Percentiles rank a stretch among this genome's conserved stretches.
These are phyloP conservation scores for Serendipita vermifera DNA, from an alignment of 768 basidiomycete genomes.

Conservation along the genomic window DNA sequence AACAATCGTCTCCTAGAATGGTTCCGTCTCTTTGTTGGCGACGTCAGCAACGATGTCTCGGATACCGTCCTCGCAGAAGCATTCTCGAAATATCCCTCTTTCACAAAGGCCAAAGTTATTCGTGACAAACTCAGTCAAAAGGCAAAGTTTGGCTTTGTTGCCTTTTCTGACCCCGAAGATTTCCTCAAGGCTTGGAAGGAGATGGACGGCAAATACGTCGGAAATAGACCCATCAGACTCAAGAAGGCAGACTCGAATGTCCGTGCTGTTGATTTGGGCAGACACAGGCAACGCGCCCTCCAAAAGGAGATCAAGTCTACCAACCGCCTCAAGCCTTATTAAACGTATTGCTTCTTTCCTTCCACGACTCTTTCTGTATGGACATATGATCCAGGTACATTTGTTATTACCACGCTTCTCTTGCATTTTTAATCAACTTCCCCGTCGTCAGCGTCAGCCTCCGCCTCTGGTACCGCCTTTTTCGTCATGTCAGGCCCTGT, in stretches of 20 bases:
- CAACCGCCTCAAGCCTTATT: constrained; percentile 66
- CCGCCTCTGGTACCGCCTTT: constrained; percentile 11
- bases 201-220: constrained; percentile 99
- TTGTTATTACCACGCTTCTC: constrained; percentile 9
- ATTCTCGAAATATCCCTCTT: constrained; percentile 86
- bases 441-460: constrained; percentile 13
- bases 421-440: constrained; percentile 10
- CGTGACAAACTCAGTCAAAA: constrained; percentile 89
- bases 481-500: background rate
- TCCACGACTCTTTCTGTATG: background rate
- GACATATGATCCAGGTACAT: background rate
- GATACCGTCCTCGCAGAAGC: constrained; percentile 89
- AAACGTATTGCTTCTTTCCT: background rate
- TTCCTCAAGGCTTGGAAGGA: constrained; percentile 98
- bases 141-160: constrained; percentile 96
- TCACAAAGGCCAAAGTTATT: constrained; percentile 90
- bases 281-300: constrained; percentile 79
- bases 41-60: constrained; percentile 95
- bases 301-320: constrained; percentile 90
- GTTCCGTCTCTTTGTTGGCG: constrained; percentile 96
- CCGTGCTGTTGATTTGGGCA: constrained; percentile 84
- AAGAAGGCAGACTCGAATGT: constrained; percentile 89
- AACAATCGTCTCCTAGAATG: constrained; percentile 45
- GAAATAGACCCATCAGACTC: constrained; percentile 90
- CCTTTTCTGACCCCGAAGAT: constrained; percentile 96